Evolutionary conservation across 495 filamentous ascomycete genomes (phyloP), one percentile per base, ranked within the genome.

Genomic region (Massariosphaeria phaeospora): DNA sequence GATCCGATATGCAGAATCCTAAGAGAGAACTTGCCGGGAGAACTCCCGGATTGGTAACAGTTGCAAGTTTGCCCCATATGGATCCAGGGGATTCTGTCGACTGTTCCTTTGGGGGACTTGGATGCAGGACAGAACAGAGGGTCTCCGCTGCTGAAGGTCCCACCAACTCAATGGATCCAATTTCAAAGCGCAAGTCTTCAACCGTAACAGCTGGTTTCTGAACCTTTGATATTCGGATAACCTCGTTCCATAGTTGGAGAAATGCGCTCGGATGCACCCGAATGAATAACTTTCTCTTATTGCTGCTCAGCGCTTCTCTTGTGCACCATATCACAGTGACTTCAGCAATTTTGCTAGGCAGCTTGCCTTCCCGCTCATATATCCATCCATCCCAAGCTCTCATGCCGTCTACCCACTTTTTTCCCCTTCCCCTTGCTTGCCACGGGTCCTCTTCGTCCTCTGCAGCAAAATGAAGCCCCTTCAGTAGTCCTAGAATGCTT

Each of bases 101-200:
- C 1, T 66, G 67, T 12, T 52, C 12, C 52, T 56, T 26, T 57
- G 48, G 12, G 50, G 39, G 52, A 56, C 80, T 25, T 18, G 90
- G 84, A 42, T 79, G 76, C 44, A 98, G 76, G 15, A 85, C 73
- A 6, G 84, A 79, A 20, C 90, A 72, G 2, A 98, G 72, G 2
- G 89, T 77, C 67, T 96, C 89, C 2, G 86, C 90, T 6, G 89
- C 86, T 1, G 78, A 86, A 1, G 93, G 89, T 0, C 93, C 93
- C 0, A 79, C 84, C 48, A 96, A 73, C 57, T 95, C 86, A 44
- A 97, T 91, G 65, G 89, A 96, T 38, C 93, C 93, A 67, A 98
- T 85, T 61, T 97, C 91, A 63, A 89, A 97, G 2, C 93, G 81
- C 12, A 98, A 67, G 65, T 98, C 93, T 65, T 96, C 88, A n/a